A percentile compares a stretch with the other conserved stretches of the same genome.
Evolutionary conservation across 176 grass and related monocot genomes (phyloP).

Genomic region (Zea mays): Zm-B73-REFERENCE-NAM-5.0 NC_050104.1:147985001-147985500

Average conservation of each 20-base stretch:
- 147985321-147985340: not conserved
- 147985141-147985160: not conserved
- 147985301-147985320: not conserved
- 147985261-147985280: not conserved
- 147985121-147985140: constrained; percentile 7
- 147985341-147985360: constrained; percentile 2
- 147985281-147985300: not conserved
- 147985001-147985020: not conserved
- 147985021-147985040: not conserved
- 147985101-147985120: not conserved
- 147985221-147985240: not conserved
- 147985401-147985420: not conserved
- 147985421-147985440: not conserved
- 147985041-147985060: constrained; percentile 8
- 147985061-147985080: not conserved
- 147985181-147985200: constrained; percentile 7
- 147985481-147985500: too few species aligned
- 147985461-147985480: not conserved
- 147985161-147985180: constrained; percentile 10
- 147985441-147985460: not conserved
- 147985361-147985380: not conserved
- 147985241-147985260: not conserved
- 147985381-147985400: not conserved
- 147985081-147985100: not conserved
- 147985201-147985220: not conserved